Evolutionary conservation across 2,329 filamentous ascomycete species (phyloP), one percentile per base, ranked within the genome.

Genomic region (Curvularia lunata): DNA sequence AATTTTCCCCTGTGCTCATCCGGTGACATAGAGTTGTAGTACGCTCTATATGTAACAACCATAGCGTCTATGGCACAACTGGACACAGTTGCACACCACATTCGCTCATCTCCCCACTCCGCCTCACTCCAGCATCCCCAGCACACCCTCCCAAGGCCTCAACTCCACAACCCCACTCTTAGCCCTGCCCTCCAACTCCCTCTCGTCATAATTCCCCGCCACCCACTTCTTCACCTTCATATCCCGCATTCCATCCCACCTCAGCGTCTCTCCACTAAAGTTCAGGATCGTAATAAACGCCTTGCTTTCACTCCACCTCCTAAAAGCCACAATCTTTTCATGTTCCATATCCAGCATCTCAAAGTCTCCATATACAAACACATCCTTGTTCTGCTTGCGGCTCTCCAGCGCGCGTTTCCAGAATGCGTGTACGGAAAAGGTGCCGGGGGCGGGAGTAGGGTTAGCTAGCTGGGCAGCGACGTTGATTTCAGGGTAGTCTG

Each of bases 291-390:
- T 68, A 13, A 76, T 53, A 23, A 72, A 76, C 7, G 59, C 63
- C 28, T 66, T 61, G 5, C 66, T 55, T 47, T 63, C 59, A 23
- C 68, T 70, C 69, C 71, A 75, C 34, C 75, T 56, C 45, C 52
- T 64, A 49, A 67, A 78, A 13, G 75, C 74, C 19, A 77, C 67
- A 5, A 74, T 56, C 38, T 67, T 67, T 18, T 64, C 55, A 53
- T 75, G 50, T 3, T 85, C 78, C 0, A 79, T 74, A 1, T 85
- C 83, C 1, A 89, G 72, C 47, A 84, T 69, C 55, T 83, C 72
- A 68, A 85, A 90, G 10, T 80, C 77, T 2, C 88, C 88, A 63
- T 88, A 85, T 4, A 89, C 83, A 58, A 91, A 86, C 5, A 86
- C 75, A 28, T 86, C 82, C 30, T 82, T 81, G 67, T 87, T 79